Evolutionary conservation across 495 filamentous ascomycete species (phyloP), one percentile per base, ranked within the genome.

Genomic region (Echria macrotheca): DNA sequence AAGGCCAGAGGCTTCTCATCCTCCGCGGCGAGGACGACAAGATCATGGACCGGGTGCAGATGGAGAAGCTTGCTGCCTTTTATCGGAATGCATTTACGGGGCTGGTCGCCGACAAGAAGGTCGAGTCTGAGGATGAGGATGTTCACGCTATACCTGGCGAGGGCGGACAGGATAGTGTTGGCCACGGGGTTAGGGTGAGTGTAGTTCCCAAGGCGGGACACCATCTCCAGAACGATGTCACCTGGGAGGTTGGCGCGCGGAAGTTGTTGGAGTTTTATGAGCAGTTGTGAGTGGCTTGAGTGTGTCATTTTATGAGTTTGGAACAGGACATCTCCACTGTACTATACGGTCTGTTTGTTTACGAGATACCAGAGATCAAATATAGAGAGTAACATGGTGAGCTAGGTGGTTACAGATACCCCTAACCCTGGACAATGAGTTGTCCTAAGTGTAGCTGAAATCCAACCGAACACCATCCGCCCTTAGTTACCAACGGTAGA

Each of bases 71-170:
- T 50, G 58, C 74, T 53, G 61, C 67, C 64, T 72, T 80, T 91
- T 63, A 65, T 31, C 53, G 60, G 1, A 15, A 23, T 6, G 55
- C 50, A 0, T 57, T 39, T 18, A 15, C 4, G 18, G 28, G 24
- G 7, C 72, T 96, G 84, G 35, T 87, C 82, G 21, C 86, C 83
- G 75, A 90, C 85, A 59, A 96, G 67, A 57, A 95, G 65, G 65
- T 95, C 82, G 60, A 96, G 60, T 57, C 84, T 85, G 35, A 93
- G 54, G 64, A 91, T 83, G 0, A 80, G 74, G 25, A 86, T 81
- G 32, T 55, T 10, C 17, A 32, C n/a, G 19, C 26, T 2, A 9
- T 58, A 1, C 18, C 23, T 10, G 56, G 52, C 21, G 59, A 64
- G 18, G 52, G 32, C 4, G 46, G 39, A 8, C 28, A 49, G 32